phyloP scores from a whole-genome alignment of 2,329 filamentous ascomycete genomes.

The Rachicladosporium sp. region DNA sequence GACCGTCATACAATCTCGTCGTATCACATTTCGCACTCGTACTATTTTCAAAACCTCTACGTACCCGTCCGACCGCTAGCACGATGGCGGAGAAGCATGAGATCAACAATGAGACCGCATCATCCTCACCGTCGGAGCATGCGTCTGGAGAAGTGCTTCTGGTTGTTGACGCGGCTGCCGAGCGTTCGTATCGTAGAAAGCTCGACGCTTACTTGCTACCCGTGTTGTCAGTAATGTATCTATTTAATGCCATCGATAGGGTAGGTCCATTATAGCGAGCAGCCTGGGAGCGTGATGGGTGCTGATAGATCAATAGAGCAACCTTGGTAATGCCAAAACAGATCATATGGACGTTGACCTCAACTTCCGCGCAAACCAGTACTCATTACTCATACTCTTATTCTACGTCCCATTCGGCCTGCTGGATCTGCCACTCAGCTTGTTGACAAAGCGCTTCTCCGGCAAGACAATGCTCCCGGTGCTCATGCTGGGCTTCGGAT shows the following conservation, averaged over 20 bases:
- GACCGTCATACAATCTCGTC: too few species aligned
- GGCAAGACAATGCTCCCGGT: slow-evolving; percentile 30
- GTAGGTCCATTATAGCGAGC: background rate
- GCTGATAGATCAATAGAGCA: slow-evolving; percentile 21
- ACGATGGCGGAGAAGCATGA: too few species aligned
- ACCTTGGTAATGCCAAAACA: slow-evolving; percentile 40
- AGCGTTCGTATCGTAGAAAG: slow-evolving; percentile 3
- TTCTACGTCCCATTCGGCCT: slow-evolving; percentile 42
- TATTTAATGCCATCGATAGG: slow-evolving; percentile 20
- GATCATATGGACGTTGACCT: slow-evolving; percentile 35
- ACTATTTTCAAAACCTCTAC: too few species aligned
- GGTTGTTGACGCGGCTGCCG: slow-evolving; percentile 2
- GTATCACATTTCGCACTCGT: too few species aligned
- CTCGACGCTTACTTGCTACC: slow-evolving; percentile 33
- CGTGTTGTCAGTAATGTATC: slow-evolving; percentile 31
- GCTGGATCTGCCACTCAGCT: slow-evolving; percentile 37
- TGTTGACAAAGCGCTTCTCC: slow-evolving; percentile 37
- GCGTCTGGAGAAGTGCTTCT: slow-evolving; percentile 1
- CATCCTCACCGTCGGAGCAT: background rate
- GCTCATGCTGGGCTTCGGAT: slow-evolving; percentile 38
- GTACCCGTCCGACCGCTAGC: too few species aligned
- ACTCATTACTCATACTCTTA: slow-evolving; percentile 34
- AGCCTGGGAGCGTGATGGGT: too few species aligned
- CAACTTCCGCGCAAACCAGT: slow-evolving; percentile 31
- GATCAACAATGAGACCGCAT: too few species aligned